Percentiles rank a stretch among this genome's conserved stretches.
These are phyloP conservation scores for Paxillus involutus DNA, from an alignment of 768 basidiomycete genomes.

Conservation along the genomic window DNA sequence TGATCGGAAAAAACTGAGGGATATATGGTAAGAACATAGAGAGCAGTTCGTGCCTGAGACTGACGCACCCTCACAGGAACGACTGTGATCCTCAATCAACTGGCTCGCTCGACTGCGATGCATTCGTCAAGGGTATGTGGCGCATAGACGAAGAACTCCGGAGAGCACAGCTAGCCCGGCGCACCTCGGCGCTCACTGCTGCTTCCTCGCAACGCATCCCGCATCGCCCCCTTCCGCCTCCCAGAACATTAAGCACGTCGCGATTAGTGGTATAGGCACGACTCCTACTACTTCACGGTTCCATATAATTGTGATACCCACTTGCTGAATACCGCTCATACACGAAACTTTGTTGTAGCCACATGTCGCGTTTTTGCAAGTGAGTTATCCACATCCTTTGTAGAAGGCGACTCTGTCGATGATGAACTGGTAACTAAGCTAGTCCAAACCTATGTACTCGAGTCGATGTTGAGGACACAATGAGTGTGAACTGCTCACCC, in stretches of 20 bases:
- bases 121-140: constrained; percentile 82
- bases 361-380: background rate
- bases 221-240: constrained; percentile 27
- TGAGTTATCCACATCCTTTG: constrained; percentile 1
- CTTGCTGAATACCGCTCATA: constrained; percentile 19
- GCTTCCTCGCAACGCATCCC: constrained; percentile 35
- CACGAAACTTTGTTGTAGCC: background rate
- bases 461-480: too few relatives aligned
- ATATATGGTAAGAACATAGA: constrained; percentile 59
- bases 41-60: background rate
- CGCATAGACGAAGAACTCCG: constrained; percentile 81
- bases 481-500: too few relatives aligned
- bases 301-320: constrained; percentile 9
- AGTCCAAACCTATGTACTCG: background rate
- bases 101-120: constrained; percentile 63
- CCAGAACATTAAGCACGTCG: constrained; percentile 12
- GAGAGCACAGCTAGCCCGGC: constrained; percentile 46
- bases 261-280: constrained; percentile 12
- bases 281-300: background rate
- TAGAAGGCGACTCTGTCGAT: background rate
- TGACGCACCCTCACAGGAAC: constrained; percentile 43
- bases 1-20: constrained; percentile 48
- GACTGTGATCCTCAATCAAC: constrained; percentile 60
- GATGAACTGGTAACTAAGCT: too few relatives aligned
- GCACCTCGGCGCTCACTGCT: constrained; percentile 30